These are phyloP conservation scores for Cryptococcus sp. DNA, from an alignment of 1,284 basidiomycete species.

Conservation along the genomic window DNA sequence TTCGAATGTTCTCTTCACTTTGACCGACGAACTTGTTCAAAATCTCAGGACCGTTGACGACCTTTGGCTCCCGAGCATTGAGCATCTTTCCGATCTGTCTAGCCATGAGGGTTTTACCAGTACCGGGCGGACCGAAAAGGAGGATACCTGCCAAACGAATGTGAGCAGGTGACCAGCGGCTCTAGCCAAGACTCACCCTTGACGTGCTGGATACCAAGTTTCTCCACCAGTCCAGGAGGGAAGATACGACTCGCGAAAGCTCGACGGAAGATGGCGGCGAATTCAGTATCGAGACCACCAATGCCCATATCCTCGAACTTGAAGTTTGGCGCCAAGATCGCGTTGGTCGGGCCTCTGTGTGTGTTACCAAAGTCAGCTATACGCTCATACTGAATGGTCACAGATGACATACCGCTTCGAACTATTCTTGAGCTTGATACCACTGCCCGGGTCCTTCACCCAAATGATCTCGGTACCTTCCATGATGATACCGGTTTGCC, in stretches of 20 bases:
- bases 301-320: conserved; percentile 99
- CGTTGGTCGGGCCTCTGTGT: conserved; percentile 80
- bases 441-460: conserved; percentile 76
- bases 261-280: conserved; percentile 95
- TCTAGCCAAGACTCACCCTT: conserved; percentile 65
- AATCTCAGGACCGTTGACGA: conserved; percentile 94
- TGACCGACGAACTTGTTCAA: conserved; percentile 97
- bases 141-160: conserved; percentile 69
- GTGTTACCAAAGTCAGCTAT: not conserved
- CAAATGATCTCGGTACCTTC: conserved; percentile 88
- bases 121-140: conserved; percentile 94
- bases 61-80: conserved; percentile 96
- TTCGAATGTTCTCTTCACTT: conserved; percentile 98
- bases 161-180: not conserved
- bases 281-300: conserved; percentile 94
- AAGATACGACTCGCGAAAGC: conserved; percentile 98
- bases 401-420: conserved; percentile 70
- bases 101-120: conserved; percentile 97
- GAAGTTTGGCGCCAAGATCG: conserved; percentile 97
- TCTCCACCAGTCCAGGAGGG: conserved; percentile 93
- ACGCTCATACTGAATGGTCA: not conserved
- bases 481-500: conserved; percentile 77
- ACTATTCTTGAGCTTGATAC: conserved; percentile 89
- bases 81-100: conserved; percentile 99
- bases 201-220: conserved; percentile 97